Percentiles rank a stretch among this genome's conserved stretches.
These are phyloP conservation scores for Mimosa pudica DNA, from an alignment of 306 rosid genomes.

Conservation along the genomic window DNA sequence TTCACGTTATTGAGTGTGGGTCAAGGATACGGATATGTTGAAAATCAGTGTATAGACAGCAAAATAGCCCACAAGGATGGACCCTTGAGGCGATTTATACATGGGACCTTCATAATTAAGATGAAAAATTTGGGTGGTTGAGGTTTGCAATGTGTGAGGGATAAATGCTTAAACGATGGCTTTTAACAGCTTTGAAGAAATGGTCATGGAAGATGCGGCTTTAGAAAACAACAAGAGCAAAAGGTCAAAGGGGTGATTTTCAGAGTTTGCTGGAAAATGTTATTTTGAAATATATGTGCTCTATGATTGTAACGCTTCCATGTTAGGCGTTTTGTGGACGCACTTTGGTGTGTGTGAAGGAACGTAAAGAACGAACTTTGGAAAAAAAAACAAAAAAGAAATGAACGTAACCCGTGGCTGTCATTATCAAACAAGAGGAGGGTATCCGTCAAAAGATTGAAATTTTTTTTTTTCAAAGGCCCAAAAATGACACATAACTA, in stretches of 20 bases:
- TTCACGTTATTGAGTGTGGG: conserved; percentile 28
- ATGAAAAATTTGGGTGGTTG: conserved; percentile 38
- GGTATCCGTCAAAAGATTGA: no score
- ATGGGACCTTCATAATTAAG: background rate
- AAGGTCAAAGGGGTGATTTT: conserved; percentile 21
- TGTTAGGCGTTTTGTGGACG: background rate
- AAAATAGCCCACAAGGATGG: background rate
- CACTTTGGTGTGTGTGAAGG: background rate
- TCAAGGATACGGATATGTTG: conserved; percentile 17
- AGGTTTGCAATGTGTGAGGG: conserved; percentile 24
- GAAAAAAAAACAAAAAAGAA: no score
- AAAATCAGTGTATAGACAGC: conserved; percentile 32
- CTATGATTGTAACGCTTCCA: background rate
- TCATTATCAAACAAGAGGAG: no score
- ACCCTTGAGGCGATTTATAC: conserved; percentile 30
- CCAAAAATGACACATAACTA: no score
- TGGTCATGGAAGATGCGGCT: conserved; percentile 18
- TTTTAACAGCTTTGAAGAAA: conserved; percentile 8
- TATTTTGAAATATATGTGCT: background rate
- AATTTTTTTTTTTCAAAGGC: no score
- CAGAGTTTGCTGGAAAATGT: conserved; percentile 29
- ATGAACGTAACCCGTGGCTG: no score
- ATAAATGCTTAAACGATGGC: background rate
- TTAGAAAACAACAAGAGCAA: conserved; percentile 35
- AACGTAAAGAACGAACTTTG: background rate